Evolutionary conservation across 441 rosid genomes (phyloP), one percentile per base, ranked within the genome.

Genomic region (Croton setiger): DNA sequence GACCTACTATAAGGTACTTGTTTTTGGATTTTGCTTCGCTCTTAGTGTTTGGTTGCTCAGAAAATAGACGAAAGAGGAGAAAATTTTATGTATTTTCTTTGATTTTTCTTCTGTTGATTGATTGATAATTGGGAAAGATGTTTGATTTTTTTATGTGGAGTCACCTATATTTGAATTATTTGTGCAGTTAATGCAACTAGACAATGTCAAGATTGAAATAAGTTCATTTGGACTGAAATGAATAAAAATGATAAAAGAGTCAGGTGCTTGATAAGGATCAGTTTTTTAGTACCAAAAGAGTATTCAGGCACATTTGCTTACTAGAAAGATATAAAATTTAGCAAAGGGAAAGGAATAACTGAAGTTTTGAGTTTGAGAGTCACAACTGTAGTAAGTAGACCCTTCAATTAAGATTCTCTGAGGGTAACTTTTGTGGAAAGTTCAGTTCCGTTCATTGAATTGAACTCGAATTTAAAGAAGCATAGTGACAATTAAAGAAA

Each of bases 1-100:
- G 72, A 85, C 72, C 78, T 87, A 83, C 76, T 71, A 81, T 58
- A 84, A 83, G 97, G 96, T 88, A 13, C n/a, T 55, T 3, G 21
- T n/a, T 3, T 18, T 48, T 48, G n/a, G 52, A n/a, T 33, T 45
- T 68, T 55, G 44, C 18, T 55, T 23, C 15, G 44, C 18, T n/a
- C n/a, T n/a, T 23, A 4, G 4, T 55, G 43, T 55, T 67, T 55
- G 61, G 51, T 23, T 52, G 60, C 69, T 66, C 49, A 20, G 36
- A 65, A 51, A 36, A 3, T 18, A 23, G n/a, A 51, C 21, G 15
- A 48, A 64, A 9, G 7, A 8, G 39, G 18, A 21, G 43, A 43
- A 31, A 59, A 5, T 35, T 5, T 12, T 0, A 1, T 36, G 2
- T 15, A 7, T 33, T 37, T 59, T 60, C 7, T 48, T 48, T 17